A percentile compares a stretch with the other conserved stretches of the same genome.
These are phyloP conservation scores for Collybiopsis luxurians DNA, from an alignment of 768 basidiomycete species.

Conservation along the genomic window DNA sequence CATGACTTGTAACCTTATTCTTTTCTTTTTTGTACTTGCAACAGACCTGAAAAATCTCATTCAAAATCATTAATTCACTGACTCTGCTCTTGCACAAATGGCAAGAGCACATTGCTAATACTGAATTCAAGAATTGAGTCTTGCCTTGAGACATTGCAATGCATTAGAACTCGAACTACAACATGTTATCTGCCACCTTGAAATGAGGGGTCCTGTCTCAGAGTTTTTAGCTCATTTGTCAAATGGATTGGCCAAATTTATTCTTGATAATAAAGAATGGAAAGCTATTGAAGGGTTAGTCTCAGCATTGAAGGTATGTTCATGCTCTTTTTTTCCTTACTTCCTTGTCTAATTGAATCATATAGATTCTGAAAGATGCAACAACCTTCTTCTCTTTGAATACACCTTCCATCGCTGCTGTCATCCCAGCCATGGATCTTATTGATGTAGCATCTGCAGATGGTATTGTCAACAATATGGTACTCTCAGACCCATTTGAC, in stretches of 20 bases:
- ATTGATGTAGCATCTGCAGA: slow-evolving; percentile 17
- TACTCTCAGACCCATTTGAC: slow-evolving; percentile 16
- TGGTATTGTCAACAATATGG: neutral
- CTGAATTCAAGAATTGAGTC: neutral
- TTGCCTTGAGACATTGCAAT: neutral
- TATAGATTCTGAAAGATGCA: neutral
- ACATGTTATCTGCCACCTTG: neutral
- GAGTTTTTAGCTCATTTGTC: neutral
- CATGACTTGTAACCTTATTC: neutral
- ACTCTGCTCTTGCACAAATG: neutral
- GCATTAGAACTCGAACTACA: neutral
- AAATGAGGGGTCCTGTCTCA: neutral
- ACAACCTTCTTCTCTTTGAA: neutral
- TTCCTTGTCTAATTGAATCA: neutral
- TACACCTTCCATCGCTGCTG: neutral
- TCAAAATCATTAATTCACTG: neutral
- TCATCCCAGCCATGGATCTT: slow-evolving; percentile 18
- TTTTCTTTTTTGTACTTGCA: too few species aligned
- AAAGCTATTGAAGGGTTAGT: neutral
- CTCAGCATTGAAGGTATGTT: neutral
- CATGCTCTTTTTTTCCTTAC: neutral
- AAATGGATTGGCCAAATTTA: neutral
- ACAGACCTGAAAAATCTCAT: neutral
- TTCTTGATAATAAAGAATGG: neutral
- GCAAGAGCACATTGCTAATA: neutral